phyloP scores from a whole-genome alignment of 2,329 filamentous ascomycete genomes.

The Emericellopsis cladophorae region DNA sequence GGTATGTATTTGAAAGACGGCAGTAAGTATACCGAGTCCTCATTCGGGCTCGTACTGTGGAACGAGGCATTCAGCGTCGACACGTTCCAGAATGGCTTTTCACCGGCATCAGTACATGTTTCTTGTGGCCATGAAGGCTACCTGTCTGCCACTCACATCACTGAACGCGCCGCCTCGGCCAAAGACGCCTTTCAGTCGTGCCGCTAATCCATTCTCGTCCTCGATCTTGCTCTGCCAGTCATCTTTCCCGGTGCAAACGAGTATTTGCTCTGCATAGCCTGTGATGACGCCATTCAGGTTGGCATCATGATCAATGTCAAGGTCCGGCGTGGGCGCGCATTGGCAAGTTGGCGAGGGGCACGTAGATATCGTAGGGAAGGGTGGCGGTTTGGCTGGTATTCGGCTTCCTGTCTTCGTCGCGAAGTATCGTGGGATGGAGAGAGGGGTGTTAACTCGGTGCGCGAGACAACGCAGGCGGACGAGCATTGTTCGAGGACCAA shows the following conservation, averaged over 20 bases:
- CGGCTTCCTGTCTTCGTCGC: too few relatives aligned
- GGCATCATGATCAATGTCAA: constrained; percentile 62
- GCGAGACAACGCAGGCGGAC: too few relatives aligned
- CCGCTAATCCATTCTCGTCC: constrained; percentile 59
- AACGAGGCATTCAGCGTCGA: constrained; percentile 69
- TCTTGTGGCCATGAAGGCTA: background rate
- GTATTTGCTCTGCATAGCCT: constrained; percentile 66
- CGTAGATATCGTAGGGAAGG: constrained; percentile 31
- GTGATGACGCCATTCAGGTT: constrained; percentile 66
- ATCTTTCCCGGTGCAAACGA: constrained; percentile 67
- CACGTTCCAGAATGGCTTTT: constrained; percentile 74
- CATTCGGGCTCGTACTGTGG: constrained; percentile 37
- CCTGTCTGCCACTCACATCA: constrained; percentile 38
- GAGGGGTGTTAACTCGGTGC: too few relatives aligned
- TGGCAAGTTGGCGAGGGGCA: constrained; percentile 69
- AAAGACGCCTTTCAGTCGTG: constrained; percentile 58
- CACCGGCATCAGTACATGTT: background rate
- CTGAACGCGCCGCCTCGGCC: constrained; percentile 52
- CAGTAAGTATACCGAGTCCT: constrained; percentile 60
- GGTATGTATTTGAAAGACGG: constrained; percentile 76
- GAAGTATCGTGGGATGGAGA: too few relatives aligned
- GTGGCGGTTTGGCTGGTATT: constrained; percentile 6
- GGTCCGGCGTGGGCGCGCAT: constrained; percentile 54
- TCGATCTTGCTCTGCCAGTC: constrained; percentile 83
- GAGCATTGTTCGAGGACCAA: too few relatives aligned